Percentiles rank a stretch among this genome's conserved stretches.
Conservation (phyloP, 768 basidiomycete genomes). For the Sarcodon aspratus region DNA sequence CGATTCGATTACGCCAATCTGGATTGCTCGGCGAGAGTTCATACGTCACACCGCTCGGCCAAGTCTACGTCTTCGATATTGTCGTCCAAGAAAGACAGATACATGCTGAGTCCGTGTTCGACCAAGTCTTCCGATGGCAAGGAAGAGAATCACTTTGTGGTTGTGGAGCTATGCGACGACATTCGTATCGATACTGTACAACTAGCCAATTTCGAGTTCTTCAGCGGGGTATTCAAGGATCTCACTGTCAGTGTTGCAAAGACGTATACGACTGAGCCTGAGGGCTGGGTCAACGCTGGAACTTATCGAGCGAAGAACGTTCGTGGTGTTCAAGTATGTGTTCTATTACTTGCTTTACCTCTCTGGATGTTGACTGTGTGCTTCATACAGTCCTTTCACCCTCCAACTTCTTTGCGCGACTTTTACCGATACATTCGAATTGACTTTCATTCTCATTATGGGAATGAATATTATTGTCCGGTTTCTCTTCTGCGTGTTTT, state of each 20-base stretch:
- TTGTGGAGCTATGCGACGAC: slow-evolving; percentile 96
- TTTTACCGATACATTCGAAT: slow-evolving; percentile 94
- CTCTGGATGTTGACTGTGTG: not conserved
- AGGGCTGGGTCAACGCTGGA: slow-evolving; percentile 53
- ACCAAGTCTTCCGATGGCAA: not conserved
- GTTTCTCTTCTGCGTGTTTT: slow-evolving; percentile 88
- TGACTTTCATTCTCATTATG: slow-evolving; percentile 90
- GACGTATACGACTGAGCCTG: slow-evolving; percentile 24
- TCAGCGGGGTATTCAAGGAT: slow-evolving; percentile 91
- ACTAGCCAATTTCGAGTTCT: slow-evolving; percentile 96
- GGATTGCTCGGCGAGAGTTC: slow-evolving; percentile 91
- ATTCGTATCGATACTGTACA: slow-evolving; percentile 95
- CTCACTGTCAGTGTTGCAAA: slow-evolving; percentile 69
- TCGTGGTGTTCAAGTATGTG: slow-evolving; percentile 77
- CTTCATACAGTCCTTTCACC: slow-evolving; percentile 56
- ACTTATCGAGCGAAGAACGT: slow-evolving; percentile 83
- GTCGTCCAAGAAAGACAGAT: slow-evolving; percentile 81
- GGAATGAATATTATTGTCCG: slow-evolving; percentile 94
- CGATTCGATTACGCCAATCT: slow-evolving; percentile 90
- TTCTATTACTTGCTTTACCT: not conserved
- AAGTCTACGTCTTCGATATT: slow-evolving; percentile 80
- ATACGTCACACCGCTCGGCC: slow-evolving; percentile 68
- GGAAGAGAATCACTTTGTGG: slow-evolving; percentile 59
- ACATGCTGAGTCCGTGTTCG: slow-evolving; percentile 92
- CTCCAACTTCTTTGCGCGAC: slow-evolving; percentile 56